Percentiles rank a stretch among this genome's conserved stretches.
Evolutionary conservation across 2,329 filamentous ascomycete genomes (phyloP).

Genomic region (Aspergillus transmontanensis): DNA sequence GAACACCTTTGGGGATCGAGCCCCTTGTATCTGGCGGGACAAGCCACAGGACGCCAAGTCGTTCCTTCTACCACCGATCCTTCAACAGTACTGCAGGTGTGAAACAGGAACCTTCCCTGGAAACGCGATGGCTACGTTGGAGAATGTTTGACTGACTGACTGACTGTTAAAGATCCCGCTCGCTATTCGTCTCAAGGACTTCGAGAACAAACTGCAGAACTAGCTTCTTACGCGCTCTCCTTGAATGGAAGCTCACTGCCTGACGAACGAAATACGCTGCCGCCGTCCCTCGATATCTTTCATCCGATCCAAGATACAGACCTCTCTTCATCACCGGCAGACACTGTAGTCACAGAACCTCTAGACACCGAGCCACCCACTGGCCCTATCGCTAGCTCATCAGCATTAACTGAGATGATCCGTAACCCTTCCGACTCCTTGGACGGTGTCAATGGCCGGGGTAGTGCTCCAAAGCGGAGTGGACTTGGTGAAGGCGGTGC

Average conservation of each 20-base stretch:
- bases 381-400: constrained; percentile 39
- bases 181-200: constrained; percentile 75
- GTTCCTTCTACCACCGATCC: constrained; percentile 50
- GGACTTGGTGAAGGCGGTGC: constrained; percentile 19
- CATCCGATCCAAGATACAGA: constrained; percentile 12
- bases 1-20: constrained; percentile 27
- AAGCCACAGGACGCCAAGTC: constrained; percentile 44
- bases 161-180: constrained; percentile 60
- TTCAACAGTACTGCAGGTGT: constrained; percentile 45
- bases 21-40: constrained; percentile 32
- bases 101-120: constrained; percentile 8
- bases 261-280: constrained; percentile 30
- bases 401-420: constrained; percentile 55
- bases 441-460: constrained; percentile 17
- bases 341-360: constrained; percentile 14
- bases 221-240: constrained; percentile 79
- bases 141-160: constrained; percentile 21
- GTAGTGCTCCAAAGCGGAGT: constrained; percentile 13
- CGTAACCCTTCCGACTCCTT: constrained; percentile 40
- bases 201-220: constrained; percentile 82
- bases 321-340: constrained; percentile 26
- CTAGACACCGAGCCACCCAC: constrained; percentile 20
- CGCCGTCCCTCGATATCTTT: constrained; percentile 35
- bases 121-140: not conserved
- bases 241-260: constrained; percentile 30